Conservation (phyloP, 345 rosid genomes). For the Boechera retrofracta region DNA sequence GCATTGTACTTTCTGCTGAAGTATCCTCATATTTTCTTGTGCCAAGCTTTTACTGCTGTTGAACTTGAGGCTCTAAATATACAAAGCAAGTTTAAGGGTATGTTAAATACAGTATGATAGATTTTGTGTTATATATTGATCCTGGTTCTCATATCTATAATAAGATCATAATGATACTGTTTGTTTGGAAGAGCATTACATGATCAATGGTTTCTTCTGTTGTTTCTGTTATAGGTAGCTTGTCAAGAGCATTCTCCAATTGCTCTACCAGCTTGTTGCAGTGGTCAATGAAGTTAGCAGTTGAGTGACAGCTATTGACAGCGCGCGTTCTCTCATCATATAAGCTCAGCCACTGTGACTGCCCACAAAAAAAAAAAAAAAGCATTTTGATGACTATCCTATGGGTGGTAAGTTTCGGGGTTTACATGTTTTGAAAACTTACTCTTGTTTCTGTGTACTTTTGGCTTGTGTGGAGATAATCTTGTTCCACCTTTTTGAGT, state of each 20-base stretch:
- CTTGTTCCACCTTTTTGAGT: slow-evolving; percentile 33
- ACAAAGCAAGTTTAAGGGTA: slow-evolving; percentile 11
- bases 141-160: neutral
- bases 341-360: slow-evolving; percentile 19
- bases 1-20: slow-evolving; percentile 15
- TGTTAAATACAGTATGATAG: neutral
- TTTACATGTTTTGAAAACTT: neutral
- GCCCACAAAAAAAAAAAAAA: neutral
- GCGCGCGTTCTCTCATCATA: neutral
- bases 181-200: slow-evolving; percentile 20
- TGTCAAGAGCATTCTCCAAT: slow-evolving; percentile 27
- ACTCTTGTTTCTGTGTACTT: slow-evolving; percentile 36
- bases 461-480: slow-evolving; percentile 29
- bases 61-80: slow-evolving; percentile 5
- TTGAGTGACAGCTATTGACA: neutral
- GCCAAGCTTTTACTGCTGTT: slow-evolving; percentile 8
- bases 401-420: slow-evolving; percentile 1
- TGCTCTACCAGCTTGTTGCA: slow-evolving; percentile 21
- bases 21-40: slow-evolving; percentile 2
- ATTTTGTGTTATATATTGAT: neutral
- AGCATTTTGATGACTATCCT: neutral
- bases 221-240: neutral
- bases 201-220: slow-evolving; percentile 27
- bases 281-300: neutral
- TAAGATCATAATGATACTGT: neutral